These are phyloP conservation scores for Globisporangium okanoganense DNA, from an alignment of 352 stramenopile genomes.

Conservation along the genomic window DNA sequence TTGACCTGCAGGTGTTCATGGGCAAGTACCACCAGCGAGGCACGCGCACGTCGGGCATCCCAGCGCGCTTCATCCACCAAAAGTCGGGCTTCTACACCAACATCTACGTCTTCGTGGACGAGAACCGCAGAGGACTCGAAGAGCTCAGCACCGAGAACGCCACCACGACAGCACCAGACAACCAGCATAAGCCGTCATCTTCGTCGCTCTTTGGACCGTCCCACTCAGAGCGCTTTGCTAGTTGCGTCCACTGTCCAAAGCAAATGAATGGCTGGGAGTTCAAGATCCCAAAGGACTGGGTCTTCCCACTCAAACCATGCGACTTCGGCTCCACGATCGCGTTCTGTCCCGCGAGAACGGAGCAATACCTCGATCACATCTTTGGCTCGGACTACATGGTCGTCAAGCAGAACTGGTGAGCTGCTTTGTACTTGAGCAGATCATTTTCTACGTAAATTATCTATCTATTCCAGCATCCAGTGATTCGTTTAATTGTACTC, in stretches of 20 bases:
- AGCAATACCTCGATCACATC: too few species aligned
- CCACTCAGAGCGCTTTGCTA: constrained; percentile 16
- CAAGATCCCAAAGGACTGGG: constrained; percentile 22
- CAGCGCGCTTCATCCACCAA: constrained; percentile 21
- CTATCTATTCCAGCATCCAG: too few species aligned
- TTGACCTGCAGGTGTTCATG: constrained; percentile 18
- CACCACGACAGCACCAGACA: too few species aligned
- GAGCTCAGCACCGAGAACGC: background rate
- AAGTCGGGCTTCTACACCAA: constrained; percentile 24
- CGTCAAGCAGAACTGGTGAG: too few species aligned
- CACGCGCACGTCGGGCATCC: constrained; percentile 18
- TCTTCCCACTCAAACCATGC: constrained; percentile 19
- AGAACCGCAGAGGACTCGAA: background rate
- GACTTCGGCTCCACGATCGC: too few species aligned
- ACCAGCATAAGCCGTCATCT: too few species aligned
- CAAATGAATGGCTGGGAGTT: constrained; percentile 11
- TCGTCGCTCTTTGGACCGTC: constrained; percentile 11
- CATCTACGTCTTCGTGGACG: constrained; percentile 29
- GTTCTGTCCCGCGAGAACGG: too few species aligned
- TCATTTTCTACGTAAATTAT: too few species aligned
- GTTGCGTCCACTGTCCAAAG: constrained; percentile 18
- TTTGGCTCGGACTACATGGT: too few species aligned
- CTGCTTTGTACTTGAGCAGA: too few species aligned
- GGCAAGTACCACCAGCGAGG: constrained; percentile 14
- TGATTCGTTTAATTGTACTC: too few species aligned